Percentiles rank a stretch among this genome's conserved stretches.
phyloP scores from a whole-genome alignment of 2,329 filamentous ascomycete genomes.

The Aspergillus vadensis region DNA sequence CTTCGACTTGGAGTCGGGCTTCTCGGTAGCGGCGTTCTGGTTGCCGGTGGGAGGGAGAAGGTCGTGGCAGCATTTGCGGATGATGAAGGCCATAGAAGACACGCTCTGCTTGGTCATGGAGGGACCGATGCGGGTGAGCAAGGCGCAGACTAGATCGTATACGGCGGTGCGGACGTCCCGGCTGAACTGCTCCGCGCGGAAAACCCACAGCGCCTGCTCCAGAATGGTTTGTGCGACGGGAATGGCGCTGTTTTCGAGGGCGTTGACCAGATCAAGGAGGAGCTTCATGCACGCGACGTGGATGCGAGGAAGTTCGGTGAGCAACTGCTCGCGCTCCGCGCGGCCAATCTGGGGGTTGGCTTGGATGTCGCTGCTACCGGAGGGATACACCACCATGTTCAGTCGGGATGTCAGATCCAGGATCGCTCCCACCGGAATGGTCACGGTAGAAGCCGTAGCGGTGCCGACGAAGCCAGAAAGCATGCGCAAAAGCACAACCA shows the following conservation, averaged over 20 bases:
- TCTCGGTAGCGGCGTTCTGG: slow-evolving; percentile 23
- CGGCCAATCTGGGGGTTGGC: slow-evolving; percentile 72
- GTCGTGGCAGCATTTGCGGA: slow-evolving; percentile 74
- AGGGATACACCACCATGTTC: slow-evolving; percentile 62
- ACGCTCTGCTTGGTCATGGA: slow-evolving; percentile 68
- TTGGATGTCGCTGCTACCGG: slow-evolving; percentile 54
- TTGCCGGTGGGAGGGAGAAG: slow-evolving; percentile 58
- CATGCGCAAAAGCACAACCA: slow-evolving; percentile 66
- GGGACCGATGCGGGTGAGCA: slow-evolving; percentile 65
- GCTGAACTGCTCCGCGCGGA: slow-evolving; percentile 56
- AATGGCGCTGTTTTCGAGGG: slow-evolving; percentile 60
- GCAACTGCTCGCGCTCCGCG: slow-evolving; percentile 80
- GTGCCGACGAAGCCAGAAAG: slow-evolving; percentile 65
- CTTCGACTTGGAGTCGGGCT: slow-evolving; percentile 43
- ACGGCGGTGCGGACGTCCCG: slow-evolving; percentile 59
- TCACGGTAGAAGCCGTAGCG: slow-evolving; percentile 66
- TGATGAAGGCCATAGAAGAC: slow-evolving; percentile 61
- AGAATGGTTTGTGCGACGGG: slow-evolving; percentile 66
- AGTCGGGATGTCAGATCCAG: slow-evolving; percentile 71
- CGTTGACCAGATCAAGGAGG: slow-evolving; percentile 57
- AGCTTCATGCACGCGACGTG: slow-evolving; percentile 71
- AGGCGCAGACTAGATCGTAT: slow-evolving; percentile 61
- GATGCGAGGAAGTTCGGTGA: slow-evolving; percentile 70
- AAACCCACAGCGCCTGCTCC: slow-evolving; percentile 72
- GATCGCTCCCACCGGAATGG: slow-evolving; percentile 67